Percentiles rank a stretch among this genome's conserved stretches.
These are phyloP conservation scores for Gloeophyllum trabeum DNA, from an alignment of 768 basidiomycete genomes.

Conservation along the genomic window DNA sequence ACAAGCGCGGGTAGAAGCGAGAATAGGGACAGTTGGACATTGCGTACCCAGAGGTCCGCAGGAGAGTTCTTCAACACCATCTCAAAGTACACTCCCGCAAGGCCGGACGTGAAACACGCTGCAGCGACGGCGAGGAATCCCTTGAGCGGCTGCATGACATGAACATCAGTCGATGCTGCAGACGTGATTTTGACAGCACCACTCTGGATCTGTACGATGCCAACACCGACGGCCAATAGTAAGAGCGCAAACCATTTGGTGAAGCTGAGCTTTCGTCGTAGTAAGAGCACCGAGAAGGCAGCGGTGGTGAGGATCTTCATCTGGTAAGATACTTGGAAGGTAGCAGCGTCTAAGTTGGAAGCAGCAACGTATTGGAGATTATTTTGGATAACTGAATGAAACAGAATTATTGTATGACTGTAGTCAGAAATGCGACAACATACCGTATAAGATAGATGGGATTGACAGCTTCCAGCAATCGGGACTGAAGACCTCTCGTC, in stretches of 20 bases:
- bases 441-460: constrained; percentile 88
- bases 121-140: constrained; percentile 86
- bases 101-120: constrained; percentile 91
- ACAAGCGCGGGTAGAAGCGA: constrained; percentile 81
- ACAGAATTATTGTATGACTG: constrained; percentile 5
- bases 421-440: constrained; percentile 8
- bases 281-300: constrained; percentile 73
- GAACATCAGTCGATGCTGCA: constrained; percentile 7
- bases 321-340: constrained; percentile 94
- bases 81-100: constrained; percentile 97
- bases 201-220: constrained; percentile 51
- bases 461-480: constrained; percentile 98
- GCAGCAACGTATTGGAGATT: constrained; percentile 93
- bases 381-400: constrained; percentile 69
- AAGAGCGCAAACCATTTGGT: constrained; percentile 80
- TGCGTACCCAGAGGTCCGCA: constrained; percentile 91
- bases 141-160: constrained; percentile 69
- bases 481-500: constrained; percentile 65
- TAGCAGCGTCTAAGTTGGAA: constrained; percentile 87
- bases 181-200: constrained; percentile 10
- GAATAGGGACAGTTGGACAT: constrained; percentile 91
- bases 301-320: constrained; percentile 97
- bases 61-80: constrained; percentile 90
- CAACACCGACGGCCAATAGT: constrained; percentile 82
- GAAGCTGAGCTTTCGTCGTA: constrained; percentile 62